phyloP scores from a whole-genome alignment of 495 filamentous ascomycete species.

The Cudoniella acicularis region DNA sequence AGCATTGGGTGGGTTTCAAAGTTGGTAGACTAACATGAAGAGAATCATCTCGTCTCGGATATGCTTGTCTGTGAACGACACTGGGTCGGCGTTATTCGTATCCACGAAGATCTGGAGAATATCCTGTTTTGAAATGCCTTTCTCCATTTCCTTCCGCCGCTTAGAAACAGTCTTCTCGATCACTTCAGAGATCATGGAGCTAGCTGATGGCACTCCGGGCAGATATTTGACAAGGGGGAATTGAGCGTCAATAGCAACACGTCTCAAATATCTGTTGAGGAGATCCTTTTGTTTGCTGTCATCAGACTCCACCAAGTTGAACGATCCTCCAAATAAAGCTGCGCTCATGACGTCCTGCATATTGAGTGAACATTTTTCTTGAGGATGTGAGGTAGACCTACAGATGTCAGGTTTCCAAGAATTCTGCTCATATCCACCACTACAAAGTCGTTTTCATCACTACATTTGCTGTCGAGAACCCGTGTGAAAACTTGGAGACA shows the following conservation, averaged over 20 bases:
- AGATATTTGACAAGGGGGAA: conserved; percentile 19
- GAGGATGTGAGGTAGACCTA: neutral
- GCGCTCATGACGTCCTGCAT: conserved; percentile 17
- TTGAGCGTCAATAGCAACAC: conserved; percentile 7
- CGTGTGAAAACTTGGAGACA: conserved; percentile 8
- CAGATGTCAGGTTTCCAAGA: conserved; percentile 13
- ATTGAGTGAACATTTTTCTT: neutral
- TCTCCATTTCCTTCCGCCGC: conserved; percentile 8
- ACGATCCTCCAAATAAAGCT: conserved; percentile 16
- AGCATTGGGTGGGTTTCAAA: neutral
- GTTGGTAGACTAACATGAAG: conserved; percentile 13
- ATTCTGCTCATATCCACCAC: conserved; percentile 9
- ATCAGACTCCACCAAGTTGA: conserved; percentile 9
- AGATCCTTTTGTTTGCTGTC: conserved; percentile 6
- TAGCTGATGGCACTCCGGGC: neutral
- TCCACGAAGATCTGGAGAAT: conserved; percentile 22
- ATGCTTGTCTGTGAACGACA: conserved; percentile 15
- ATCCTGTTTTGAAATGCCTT: conserved; percentile 12
- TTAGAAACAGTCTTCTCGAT: conserved; percentile 2
- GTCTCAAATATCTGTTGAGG: conserved; percentile 2
- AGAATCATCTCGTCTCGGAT: conserved; percentile 18
- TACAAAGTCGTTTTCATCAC: conserved; percentile 1
- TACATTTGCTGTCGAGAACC: conserved; percentile 5
- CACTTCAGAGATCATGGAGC: neutral
- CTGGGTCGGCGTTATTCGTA: conserved; percentile 12